Evolutionary conservation across 192 early-diverging fungal species (phyloP).

Genomic region (Rhizoclosmatium sp.): DNA sequence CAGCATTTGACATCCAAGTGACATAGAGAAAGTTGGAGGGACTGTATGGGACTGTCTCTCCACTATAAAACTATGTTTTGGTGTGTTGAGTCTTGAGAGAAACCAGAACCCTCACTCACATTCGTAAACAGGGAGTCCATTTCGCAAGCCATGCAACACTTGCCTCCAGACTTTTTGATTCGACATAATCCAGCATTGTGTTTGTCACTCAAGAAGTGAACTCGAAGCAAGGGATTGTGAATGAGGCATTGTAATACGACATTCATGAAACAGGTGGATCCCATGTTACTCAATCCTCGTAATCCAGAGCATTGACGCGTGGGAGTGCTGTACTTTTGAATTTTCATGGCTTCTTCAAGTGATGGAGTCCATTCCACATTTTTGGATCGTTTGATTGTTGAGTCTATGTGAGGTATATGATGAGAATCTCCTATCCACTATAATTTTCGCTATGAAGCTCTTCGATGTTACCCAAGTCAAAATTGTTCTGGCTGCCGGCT

Average conservation of each 20-base stretch:
- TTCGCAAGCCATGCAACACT: conserved; percentile 90
- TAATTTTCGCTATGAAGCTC: too few species aligned
- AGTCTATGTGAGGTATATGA: conserved; percentile 49
- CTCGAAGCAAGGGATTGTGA: conserved; percentile 90
- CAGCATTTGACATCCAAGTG: conserved; percentile 88
- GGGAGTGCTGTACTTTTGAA: conserved; percentile 56
- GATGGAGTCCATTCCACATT: conserved; percentile 67
- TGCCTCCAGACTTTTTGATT: conserved; percentile 44
- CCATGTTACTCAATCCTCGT: conserved; percentile 91
- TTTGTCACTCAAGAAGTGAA: conserved; percentile 90
- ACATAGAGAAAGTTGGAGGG: conserved; percentile 84
- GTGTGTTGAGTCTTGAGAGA: background rate
- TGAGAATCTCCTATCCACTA: background rate
- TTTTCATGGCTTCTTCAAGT: conserved; percentile 58
- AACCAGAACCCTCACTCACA: conserved; percentile 44
- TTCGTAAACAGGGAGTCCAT: conserved; percentile 83
- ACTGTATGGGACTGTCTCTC: conserved; percentile 75
- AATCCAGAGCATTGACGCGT: conserved; percentile 61
- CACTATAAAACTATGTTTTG: conserved; percentile 68
- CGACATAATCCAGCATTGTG: conserved; percentile 77
- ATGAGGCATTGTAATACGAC: conserved; percentile 89
- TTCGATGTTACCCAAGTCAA: too few species aligned
- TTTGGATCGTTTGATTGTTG: conserved; percentile 53
- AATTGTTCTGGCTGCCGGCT: too few species aligned
- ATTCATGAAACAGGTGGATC: conserved; percentile 76